Conservation (phyloP, 768 basidiomycete species). For the Suillus ampliporus region DNA sequence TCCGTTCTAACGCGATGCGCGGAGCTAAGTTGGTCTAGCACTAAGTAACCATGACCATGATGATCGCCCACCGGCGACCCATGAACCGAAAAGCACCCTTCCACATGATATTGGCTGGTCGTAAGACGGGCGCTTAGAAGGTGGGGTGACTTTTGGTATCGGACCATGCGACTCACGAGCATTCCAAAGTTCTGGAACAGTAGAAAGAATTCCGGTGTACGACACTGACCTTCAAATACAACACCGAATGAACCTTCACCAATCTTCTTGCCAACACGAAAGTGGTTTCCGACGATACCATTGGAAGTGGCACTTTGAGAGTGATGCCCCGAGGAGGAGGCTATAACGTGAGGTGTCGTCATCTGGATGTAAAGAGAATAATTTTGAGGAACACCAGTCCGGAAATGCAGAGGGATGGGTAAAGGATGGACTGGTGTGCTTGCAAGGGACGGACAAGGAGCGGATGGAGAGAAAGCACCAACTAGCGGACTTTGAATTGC, state of each 20-base stretch:
- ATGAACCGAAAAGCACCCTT: slow-evolving; percentile 14
- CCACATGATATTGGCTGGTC: slow-evolving; percentile 10
- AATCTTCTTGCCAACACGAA: slow-evolving; percentile 96
- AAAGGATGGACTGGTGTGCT: slow-evolving; percentile 24
- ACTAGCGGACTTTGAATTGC: slow-evolving; percentile 40
- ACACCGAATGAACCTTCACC: slow-evolving; percentile 99
- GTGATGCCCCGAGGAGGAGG: slow-evolving; percentile 75
- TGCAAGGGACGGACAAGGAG: slow-evolving; percentile 22
- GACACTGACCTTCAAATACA: slow-evolving; percentile 84
- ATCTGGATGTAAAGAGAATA: slow-evolving; percentile 41
- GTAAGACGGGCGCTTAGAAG: slow-evolving; percentile 20
- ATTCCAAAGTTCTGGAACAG: slow-evolving; percentile 12
- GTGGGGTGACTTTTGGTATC: slow-evolving; percentile 13
- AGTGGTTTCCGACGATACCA: slow-evolving; percentile 81
- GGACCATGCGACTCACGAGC: slow-evolving; percentile 4
- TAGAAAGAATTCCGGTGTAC: neutral
- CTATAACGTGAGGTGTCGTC: slow-evolving; percentile 86
- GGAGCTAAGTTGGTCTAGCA: slow-evolving; percentile 9
- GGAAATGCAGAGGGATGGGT: slow-evolving; percentile 28
- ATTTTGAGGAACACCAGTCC: slow-evolving; percentile 35
- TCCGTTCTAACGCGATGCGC: slow-evolving; percentile 16
- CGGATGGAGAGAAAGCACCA: slow-evolving; percentile 30
- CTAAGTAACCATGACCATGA: slow-evolving; percentile 5
- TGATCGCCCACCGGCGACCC: neutral
- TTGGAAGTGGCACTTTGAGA: slow-evolving; percentile 66